Evolutionary conservation across 257 asterid genomes (phyloP).

Genomic region (Pogostemon cablin): DNA sequence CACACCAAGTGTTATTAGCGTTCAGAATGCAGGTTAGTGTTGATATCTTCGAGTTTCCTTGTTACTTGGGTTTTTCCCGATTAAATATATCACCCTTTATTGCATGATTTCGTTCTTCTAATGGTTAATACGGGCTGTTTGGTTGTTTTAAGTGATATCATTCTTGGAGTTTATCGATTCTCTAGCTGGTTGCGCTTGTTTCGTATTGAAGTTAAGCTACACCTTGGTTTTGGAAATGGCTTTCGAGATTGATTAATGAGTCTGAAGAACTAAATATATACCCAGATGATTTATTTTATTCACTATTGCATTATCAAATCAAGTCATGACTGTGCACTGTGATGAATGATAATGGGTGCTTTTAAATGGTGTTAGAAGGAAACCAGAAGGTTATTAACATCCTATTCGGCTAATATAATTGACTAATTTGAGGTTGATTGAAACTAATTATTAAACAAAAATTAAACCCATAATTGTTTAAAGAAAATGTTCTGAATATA

Average conservation of each 20-base stretch:
- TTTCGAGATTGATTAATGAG: background rate
- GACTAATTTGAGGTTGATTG: conserved; percentile 2
- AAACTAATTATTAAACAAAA: background rate
- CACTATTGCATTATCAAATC: background rate
- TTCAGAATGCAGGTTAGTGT: conserved; percentile 44
- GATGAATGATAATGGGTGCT: background rate
- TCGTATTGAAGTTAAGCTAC: background rate
- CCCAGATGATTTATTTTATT: too few species aligned
- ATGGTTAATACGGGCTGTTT: background rate
- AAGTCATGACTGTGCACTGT: background rate
- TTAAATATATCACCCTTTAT: background rate
- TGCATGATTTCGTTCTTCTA: background rate
- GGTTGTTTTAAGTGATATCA: conserved; percentile 13
- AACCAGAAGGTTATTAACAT: conserved; percentile 11
- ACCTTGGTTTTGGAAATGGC: conserved; percentile 5
- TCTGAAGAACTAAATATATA: background rate
- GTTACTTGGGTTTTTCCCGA: background rate
- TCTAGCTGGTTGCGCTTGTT: background rate
- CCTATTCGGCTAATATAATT: background rate
- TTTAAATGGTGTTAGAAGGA: conserved; percentile 1
- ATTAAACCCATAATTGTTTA: background rate
- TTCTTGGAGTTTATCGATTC: background rate
- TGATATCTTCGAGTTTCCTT: conserved; percentile 5
- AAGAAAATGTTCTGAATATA: conserved; percentile 6
- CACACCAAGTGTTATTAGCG: conserved; percentile 9